Evolutionary conservation across 1,139 yeast species (phyloP).

Genomic region (Yarrowia galli): DNA sequence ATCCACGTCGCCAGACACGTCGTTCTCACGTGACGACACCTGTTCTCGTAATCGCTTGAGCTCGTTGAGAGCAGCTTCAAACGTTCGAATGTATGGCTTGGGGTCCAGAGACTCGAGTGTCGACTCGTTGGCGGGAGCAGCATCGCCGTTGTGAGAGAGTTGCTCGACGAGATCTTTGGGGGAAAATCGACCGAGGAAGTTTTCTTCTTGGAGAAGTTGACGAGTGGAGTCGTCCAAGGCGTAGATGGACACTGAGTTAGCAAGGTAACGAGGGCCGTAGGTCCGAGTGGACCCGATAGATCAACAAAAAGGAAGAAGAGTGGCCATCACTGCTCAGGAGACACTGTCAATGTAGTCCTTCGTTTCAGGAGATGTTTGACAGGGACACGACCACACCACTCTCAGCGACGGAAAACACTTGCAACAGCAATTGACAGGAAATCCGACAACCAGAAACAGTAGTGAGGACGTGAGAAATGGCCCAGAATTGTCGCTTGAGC

Average conservation of each 20-base stretch:
- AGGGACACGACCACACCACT: too few species aligned
- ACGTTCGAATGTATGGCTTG: constrained; percentile 91
- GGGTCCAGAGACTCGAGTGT: constrained; percentile 63
- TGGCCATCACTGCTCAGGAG: too few species aligned
- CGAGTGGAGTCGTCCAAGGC: constrained; percentile 77
- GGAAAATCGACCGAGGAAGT: constrained; percentile 69
- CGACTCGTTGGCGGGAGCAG: constrained; percentile 36
- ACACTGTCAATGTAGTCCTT: not conserved
- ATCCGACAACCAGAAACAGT: too few species aligned
- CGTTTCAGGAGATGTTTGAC: too few species aligned
- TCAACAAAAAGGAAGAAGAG: too few species aligned
- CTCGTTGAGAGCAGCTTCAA: constrained; percentile 83
- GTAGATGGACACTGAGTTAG: constrained; percentile 47
- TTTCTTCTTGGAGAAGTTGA: constrained; percentile 69
- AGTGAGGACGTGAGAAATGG: too few species aligned
- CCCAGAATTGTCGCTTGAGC: too few species aligned
- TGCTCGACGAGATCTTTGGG: constrained; percentile 86
- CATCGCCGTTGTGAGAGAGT: constrained; percentile 70
- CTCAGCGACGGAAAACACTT: too few species aligned
- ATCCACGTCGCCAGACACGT: constrained; percentile 63
- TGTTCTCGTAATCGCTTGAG: constrained; percentile 65
- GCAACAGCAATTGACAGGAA: too few species aligned
- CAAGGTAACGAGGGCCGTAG: not conserved
- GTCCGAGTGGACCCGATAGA: constrained; percentile 1
- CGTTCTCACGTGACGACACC: constrained; percentile 58